Conservation (phyloP, 2,329 filamentous ascomycete genomes). For the Pestalotiopsis sp. region DNA sequence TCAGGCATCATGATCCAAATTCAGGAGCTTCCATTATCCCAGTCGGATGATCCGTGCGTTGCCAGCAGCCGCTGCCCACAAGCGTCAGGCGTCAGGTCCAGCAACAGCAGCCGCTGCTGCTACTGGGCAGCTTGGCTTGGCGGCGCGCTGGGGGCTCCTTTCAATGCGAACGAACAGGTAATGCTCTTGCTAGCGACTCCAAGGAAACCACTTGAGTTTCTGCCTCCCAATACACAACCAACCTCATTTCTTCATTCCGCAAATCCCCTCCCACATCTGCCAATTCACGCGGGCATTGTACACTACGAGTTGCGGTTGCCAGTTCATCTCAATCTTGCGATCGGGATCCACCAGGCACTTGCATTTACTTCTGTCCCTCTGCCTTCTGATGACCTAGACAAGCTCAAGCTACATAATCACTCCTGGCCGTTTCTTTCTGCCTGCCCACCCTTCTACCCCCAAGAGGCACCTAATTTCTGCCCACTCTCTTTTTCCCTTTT, state of each 20-base stretch:
- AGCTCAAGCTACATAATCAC: constrained; percentile 22
- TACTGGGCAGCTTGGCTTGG: background rate
- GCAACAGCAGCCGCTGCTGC: background rate
- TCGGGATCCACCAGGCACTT: constrained; percentile 18
- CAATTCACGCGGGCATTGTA: constrained; percentile 18
- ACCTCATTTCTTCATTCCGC: constrained; percentile 13
- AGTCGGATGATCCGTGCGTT: constrained; percentile 3
- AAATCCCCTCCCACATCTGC: constrained; percentile 9
- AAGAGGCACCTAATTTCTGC: constrained; percentile 9
- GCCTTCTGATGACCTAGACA: constrained; percentile 17
- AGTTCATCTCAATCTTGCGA: constrained; percentile 11
- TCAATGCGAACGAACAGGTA: constrained; percentile 32
- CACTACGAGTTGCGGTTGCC: constrained; percentile 18
- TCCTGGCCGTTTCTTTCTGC: constrained; percentile 20
- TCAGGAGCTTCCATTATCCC: background rate
- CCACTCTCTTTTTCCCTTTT: background rate
- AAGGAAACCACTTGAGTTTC: constrained; percentile 22
- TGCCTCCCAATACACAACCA: constrained; percentile 17
- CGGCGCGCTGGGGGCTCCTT: constrained; percentile 19
- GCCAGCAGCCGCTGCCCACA: constrained; percentile 15
- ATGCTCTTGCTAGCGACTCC: constrained; percentile 23
- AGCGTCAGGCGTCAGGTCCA: constrained; percentile 6
- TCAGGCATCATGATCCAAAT: background rate
- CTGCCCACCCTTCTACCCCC: background rate
- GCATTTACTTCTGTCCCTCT: constrained; percentile 19